Evolutionary conservation across 1,284 basidiomycete species (phyloP).

Genomic region (Puccinia hordei): DNA sequence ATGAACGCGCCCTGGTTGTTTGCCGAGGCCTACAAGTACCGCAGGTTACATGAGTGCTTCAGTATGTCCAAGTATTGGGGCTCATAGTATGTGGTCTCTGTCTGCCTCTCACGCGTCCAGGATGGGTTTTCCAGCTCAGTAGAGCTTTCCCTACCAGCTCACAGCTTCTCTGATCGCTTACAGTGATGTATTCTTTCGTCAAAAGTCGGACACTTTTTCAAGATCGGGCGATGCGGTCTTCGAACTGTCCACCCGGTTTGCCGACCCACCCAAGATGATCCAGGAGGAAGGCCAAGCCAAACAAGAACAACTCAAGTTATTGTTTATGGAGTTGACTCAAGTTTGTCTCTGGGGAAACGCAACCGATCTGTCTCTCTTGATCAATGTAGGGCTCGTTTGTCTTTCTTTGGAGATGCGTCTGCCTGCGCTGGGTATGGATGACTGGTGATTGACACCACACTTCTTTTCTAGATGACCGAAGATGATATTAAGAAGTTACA

Average conservation of each 20-base stretch:
- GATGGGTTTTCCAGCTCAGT: conserved; percentile 46
- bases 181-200: conserved; percentile 61
- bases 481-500: conserved; percentile 98
- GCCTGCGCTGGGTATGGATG: neutral
- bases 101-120: conserved; percentile 63
- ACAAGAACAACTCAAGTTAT: conserved; percentile 75
- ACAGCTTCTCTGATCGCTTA: conserved; percentile 49
- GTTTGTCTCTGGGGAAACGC: conserved; percentile 94
- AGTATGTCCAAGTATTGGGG: conserved; percentile 88
- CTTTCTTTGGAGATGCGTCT: neutral
- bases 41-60: conserved; percentile 82
- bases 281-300: conserved; percentile 67
- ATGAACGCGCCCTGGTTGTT: conserved; percentile 92
- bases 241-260: conserved; percentile 89
- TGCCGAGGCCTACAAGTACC: conserved; percentile 97
- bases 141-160: conserved; percentile 28
- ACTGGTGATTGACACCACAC: neutral
- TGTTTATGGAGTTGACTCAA: conserved; percentile 95
- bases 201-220: conserved; percentile 86
- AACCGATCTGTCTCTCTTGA: conserved; percentile 92
- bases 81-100: conserved; percentile 62
- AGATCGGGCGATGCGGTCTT: conserved; percentile 90
- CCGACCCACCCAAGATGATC: conserved; percentile 74
- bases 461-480: conserved; percentile 73
- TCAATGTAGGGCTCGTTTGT: conserved; percentile 65